Evolutionary conservation across 148 eudicot species (phyloP).

Genomic region (Chenopodium berlandieri): DNA sequence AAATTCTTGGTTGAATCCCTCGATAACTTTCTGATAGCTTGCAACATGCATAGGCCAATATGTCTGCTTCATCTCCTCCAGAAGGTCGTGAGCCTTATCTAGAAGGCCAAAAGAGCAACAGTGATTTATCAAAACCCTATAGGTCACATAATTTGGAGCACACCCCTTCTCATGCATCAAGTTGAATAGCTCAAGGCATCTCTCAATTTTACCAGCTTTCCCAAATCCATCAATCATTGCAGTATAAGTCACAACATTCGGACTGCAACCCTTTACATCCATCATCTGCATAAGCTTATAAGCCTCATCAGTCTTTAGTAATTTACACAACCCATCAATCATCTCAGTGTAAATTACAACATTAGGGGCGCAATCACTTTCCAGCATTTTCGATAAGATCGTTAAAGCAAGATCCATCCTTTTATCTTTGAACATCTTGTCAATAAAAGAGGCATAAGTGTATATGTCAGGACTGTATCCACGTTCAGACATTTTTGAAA

Average conservation of each 20-base stretch:
- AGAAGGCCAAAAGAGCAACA: constrained; percentile 64
- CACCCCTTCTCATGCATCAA: constrained; percentile 72
- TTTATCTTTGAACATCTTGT: constrained; percentile 69
- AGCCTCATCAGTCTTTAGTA: constrained; percentile 82
- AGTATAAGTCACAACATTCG: constrained; percentile 94
- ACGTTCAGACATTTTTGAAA: constrained; percentile 54
- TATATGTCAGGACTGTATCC: constrained; percentile 53
- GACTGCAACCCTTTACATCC: constrained; percentile 81
- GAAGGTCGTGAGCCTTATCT: constrained; percentile 70
- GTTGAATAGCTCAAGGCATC: constrained; percentile 62
- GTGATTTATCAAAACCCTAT: constrained; percentile 71
- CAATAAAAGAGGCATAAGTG: constrained; percentile 67
- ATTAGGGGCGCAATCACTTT: constrained; percentile 69
- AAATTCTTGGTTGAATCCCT: constrained; percentile 81
- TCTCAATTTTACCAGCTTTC: constrained; percentile 66
- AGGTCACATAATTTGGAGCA: constrained; percentile 85
- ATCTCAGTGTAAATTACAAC: constrained; percentile 81
- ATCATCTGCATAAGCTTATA: constrained; percentile 87
- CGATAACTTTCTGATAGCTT: constrained; percentile 76
- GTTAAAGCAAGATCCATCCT: constrained; percentile 65
- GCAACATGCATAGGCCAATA: constrained; percentile 79
- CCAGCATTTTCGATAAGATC: constrained; percentile 65
- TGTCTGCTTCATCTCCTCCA: constrained; percentile 94
- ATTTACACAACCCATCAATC: constrained; percentile 95
- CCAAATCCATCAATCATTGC: constrained; percentile 93